Evolutionary conservation across 345 rosid species (phyloP).

Genomic region (Durio zibethinus): DNA sequence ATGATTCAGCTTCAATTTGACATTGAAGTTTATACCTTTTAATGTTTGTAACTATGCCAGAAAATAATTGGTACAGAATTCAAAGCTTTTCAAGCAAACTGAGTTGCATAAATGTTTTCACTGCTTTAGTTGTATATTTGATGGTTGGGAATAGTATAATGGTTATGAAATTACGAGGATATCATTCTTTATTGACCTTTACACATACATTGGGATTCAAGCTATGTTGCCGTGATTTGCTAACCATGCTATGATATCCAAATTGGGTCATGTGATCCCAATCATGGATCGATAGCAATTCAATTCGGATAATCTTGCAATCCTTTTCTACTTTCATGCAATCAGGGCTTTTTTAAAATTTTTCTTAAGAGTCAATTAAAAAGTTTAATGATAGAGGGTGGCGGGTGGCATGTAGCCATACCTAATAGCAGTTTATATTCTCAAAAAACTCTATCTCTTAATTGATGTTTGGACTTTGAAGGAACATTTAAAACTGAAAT

Average conservation of each 20-base stretch:
- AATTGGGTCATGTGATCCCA: no score
- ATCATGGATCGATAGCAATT: no score
- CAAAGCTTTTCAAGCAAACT: neutral
- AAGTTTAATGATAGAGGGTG: neutral
- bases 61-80: neutral
- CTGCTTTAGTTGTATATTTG: neutral
- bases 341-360: neutral
- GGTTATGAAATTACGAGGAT: neutral
- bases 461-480: neutral
- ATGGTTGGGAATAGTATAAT: neutral
- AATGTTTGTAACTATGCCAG: neutral
- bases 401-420: neutral
- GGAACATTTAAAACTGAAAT: neutral
- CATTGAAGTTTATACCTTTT: neutral
- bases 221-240: no score
- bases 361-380: neutral
- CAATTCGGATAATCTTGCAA: no score
- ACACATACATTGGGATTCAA: neutral
- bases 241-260: no score
- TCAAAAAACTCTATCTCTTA: neutral
- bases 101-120: neutral
- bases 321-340: neutral
- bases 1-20: neutral
- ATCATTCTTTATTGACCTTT: neutral
- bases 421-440: neutral